Evolutionary conservation across 169 alveolate species (phyloP).

Genomic region (Blepharisma undulans): DNA sequence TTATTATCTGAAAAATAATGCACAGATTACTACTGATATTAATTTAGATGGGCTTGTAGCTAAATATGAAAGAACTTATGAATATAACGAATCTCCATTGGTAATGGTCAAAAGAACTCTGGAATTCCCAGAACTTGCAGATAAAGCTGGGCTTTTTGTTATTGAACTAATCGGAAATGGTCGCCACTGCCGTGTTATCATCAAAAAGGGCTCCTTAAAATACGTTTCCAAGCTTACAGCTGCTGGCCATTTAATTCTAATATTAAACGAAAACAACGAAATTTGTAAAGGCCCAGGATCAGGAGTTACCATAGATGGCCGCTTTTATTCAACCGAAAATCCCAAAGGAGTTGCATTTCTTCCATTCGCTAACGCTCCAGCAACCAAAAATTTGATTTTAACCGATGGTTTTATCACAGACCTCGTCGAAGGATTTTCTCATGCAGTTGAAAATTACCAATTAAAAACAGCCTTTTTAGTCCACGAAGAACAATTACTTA

Average conservation of each 20-base stretch:
- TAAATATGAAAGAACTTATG: conserved; percentile 43
- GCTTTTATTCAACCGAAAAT: conserved; percentile 29
- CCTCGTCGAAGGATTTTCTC: conserved; percentile 29
- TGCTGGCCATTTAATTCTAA: conserved; percentile 66
- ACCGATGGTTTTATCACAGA: conserved; percentile 47
- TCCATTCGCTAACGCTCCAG: conserved; percentile 45
- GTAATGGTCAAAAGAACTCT: conserved; percentile 38
- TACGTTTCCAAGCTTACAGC: conserved; percentile 54
- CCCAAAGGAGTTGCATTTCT: conserved; percentile 15
- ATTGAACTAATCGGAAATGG: conserved; percentile 69
- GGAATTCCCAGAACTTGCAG: conserved; percentile 46
- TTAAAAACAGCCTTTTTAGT: conserved; percentile 43
- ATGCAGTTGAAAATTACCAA: conserved; percentile 40
- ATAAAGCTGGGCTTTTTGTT: conserved; percentile 57
- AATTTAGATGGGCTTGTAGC: conserved; percentile 75
- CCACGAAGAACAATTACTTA: conserved; percentile 60
- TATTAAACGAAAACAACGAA: conserved; percentile 67
- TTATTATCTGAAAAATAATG: conserved; percentile 46
- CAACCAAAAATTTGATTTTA: conserved; percentile 37
- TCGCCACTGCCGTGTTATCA: conserved; percentile 53
- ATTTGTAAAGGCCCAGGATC: conserved; percentile 48
- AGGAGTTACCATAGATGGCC: conserved; percentile 51
- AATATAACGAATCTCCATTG: conserved; percentile 49
- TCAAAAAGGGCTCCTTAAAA: conserved; percentile 66
- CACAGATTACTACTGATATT: conserved; percentile 52